Evolutionary conservation across 306 rosid genomes (phyloP).

Genomic region (Cucumis hystrix): DNA sequence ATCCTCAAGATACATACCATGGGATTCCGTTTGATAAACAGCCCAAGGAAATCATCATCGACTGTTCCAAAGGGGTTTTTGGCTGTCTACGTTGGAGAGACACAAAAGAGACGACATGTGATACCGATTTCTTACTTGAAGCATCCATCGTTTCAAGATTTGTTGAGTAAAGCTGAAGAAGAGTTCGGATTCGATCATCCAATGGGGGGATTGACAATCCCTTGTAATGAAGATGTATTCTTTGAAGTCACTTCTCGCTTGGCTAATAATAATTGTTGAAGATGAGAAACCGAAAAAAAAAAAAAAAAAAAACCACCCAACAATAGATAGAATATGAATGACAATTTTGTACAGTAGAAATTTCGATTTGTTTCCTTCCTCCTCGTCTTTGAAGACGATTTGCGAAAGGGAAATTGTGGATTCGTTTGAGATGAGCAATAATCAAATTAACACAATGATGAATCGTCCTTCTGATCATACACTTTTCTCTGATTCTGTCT

Average conservation of each 20-base stretch:
- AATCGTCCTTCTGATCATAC: neutral
- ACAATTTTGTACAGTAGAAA: conserved; percentile 5
- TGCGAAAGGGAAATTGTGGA: neutral
- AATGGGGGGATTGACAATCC: conserved; percentile 11
- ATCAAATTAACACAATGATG: neutral
- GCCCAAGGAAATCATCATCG: neutral
- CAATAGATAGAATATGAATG: neutral
- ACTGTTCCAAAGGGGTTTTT: conserved; percentile 7
- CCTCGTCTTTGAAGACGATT: neutral
- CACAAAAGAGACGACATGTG: conserved; percentile 1
- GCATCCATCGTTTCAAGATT: conserved; percentile 6
- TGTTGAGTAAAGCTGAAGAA: conserved; percentile 8
- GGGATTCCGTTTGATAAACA: conserved; percentile 2
- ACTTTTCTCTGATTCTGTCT: neutral
- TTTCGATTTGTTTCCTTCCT: neutral
- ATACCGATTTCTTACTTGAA: conserved; percentile 8
- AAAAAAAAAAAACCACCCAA: neutral
- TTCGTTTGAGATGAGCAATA: neutral
- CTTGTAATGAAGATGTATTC: conserved; percentile 5
- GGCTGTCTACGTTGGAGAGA: conserved; percentile 9
- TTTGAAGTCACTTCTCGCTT: conserved; percentile 5
- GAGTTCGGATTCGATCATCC: conserved; percentile 10
- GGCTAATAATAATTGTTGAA: neutral
- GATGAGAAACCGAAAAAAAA: neutral
- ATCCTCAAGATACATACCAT: neutral